Evolutionary conservation across 768 basidiomycete genomes (phyloP).

Genomic region (Lentinula sp.): DNA sequence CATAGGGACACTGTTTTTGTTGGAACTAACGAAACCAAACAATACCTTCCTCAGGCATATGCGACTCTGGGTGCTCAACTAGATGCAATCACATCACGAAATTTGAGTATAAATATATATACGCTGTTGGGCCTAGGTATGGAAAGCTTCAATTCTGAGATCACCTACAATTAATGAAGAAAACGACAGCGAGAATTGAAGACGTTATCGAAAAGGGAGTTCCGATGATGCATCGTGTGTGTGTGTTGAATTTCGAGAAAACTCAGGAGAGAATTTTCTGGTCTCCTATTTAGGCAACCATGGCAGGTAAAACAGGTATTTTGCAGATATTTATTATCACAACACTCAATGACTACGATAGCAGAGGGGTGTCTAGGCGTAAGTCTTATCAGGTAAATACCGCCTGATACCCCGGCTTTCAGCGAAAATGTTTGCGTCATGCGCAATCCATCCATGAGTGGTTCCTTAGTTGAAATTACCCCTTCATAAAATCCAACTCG

Average conservation of each 20-base stretch:
- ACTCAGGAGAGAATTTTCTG: background rate
- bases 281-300: background rate
- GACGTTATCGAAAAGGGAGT: background rate
- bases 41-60: background rate
- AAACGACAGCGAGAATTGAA: background rate
- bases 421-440: background rate
- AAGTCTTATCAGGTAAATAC: background rate
- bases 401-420: background rate
- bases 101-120: background rate
- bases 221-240: background rate
- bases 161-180: background rate
- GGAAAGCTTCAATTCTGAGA: background rate
- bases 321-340: background rate
- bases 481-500: background rate
- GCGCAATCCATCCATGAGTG: background rate
- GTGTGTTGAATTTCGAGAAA: background rate
- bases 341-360: background rate
- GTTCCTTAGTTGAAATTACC: background rate
- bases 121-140: background rate
- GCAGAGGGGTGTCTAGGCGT: background rate
- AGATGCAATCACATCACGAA: background rate
- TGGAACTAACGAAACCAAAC: background rate
- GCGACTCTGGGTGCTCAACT: background rate
- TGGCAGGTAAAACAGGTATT: background rate
- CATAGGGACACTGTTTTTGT: background rate